These are phyloP conservation scores for Colletotrichum lini DNA, from an alignment of 2,329 filamentous ascomycete genomes.

Conservation along the genomic window DNA sequence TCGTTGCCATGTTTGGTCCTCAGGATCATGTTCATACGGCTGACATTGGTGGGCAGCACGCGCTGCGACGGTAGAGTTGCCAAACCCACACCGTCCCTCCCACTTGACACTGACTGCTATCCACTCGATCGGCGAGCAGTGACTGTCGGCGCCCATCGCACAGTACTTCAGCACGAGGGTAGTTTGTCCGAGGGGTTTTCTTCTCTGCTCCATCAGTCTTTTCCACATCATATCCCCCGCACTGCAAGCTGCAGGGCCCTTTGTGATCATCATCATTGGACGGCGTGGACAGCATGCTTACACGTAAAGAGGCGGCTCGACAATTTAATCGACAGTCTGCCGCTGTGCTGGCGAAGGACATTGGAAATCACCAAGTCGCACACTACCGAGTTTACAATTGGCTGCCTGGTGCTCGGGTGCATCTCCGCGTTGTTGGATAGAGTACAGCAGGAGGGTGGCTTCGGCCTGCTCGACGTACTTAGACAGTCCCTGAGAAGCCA, in stretches of 20 bases:
- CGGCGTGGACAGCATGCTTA: too few species aligned
- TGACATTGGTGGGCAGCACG: background rate
- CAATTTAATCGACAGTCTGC: background rate
- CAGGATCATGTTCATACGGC: slow-evolving; percentile 6
- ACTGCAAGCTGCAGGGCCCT: slow-evolving; percentile 8
- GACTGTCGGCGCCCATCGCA: background rate
- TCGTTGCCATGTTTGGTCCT: slow-evolving; percentile 25
- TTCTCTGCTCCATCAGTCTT: background rate
- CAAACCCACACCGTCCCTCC: slow-evolving; percentile 13
- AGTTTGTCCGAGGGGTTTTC: slow-evolving; percentile 2
- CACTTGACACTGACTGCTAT: background rate
- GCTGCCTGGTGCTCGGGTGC: background rate
- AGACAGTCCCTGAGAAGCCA: background rate
- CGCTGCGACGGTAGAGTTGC: slow-evolving; percentile 5
- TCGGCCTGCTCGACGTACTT: too few species aligned
- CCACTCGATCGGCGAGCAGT: slow-evolving; percentile 1
- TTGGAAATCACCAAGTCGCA: background rate
- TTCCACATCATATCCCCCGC: background rate
- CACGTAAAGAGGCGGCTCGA: too few species aligned
- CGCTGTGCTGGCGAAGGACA: background rate
- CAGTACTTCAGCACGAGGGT: slow-evolving; percentile 12
- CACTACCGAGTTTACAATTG: background rate
- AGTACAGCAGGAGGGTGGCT: background rate
- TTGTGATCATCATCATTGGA: background rate
- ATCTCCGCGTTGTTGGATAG: background rate